Conservation (phyloP, 306 rosid species). For the Pachyrhizus erosus region DNA sequence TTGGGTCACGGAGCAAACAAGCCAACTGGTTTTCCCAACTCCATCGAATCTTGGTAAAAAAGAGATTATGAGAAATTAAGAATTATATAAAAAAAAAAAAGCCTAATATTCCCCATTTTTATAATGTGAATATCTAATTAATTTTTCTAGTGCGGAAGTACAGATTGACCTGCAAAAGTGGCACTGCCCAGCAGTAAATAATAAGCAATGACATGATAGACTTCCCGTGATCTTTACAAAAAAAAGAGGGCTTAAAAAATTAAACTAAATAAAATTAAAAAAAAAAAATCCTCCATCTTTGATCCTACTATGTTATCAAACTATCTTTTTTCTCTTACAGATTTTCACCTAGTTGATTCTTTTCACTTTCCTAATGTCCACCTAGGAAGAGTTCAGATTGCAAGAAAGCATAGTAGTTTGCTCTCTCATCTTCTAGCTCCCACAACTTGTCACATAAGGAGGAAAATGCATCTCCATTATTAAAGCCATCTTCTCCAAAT, state of each 20-base stretch:
- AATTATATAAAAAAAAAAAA: neutral
- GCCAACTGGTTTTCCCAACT: neutral
- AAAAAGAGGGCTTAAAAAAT: constrained; percentile 40
- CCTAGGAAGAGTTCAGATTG: constrained; percentile 84
- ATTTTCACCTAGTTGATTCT: neutral
- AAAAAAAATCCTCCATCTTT: constrained; percentile 24
- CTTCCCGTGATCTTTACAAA: constrained; percentile 35
- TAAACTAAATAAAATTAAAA: neutral
- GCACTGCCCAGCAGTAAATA: neutral
- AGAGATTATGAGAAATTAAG: neutral
- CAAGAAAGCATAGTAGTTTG: constrained; percentile 69
- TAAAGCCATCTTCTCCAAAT: constrained; percentile 40
- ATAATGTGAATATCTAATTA: constrained; percentile 9
- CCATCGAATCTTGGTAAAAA: neutral
- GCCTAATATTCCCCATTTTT: neutral
- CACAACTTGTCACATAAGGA: constrained; percentile 61
- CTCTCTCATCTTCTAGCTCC: constrained; percentile 90
- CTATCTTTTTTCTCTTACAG: neutral
- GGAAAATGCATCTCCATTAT: constrained; percentile 47
- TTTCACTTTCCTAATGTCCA: neutral
- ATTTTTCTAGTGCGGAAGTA: constrained; percentile 26
- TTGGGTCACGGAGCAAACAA: neutral
- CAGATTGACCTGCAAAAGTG: constrained; percentile 33
- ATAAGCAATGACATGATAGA: neutral
- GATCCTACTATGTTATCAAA: constrained; percentile 15